Conservation (phyloP, 768 basidiomycete genomes). For the Leccinum disarticulatum region DNA sequence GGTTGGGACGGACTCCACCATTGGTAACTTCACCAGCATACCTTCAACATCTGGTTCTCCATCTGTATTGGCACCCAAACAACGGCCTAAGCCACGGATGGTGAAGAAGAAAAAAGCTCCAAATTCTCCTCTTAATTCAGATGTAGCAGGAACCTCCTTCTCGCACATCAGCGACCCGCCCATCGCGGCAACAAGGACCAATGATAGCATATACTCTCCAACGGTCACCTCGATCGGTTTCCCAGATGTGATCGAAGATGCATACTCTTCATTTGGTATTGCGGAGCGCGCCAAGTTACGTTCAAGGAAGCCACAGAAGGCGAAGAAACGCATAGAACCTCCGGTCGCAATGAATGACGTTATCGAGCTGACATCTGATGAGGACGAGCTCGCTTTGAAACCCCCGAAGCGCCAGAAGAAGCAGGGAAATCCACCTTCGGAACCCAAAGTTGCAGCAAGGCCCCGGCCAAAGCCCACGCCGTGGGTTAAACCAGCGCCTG, state of each 20-base stretch:
- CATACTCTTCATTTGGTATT: constrained; percentile 37
- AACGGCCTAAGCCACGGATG: constrained; percentile 36
- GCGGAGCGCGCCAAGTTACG: constrained; percentile 63
- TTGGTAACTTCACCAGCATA: constrained; percentile 16
- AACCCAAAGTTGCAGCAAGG: constrained; percentile 27
- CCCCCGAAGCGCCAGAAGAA: constrained; percentile 32
- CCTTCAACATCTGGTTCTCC: constrained; percentile 7
- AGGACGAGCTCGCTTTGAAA: constrained; percentile 38
- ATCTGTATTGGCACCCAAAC: constrained; percentile 1
- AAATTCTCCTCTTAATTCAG: not conserved
- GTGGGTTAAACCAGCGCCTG: constrained; percentile 16
- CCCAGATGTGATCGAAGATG: constrained; percentile 16
- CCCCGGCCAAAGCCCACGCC: constrained; percentile 27
- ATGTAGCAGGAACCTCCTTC: constrained; percentile 10
- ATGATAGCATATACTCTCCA: constrained; percentile 25
- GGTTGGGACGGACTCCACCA: constrained; percentile 4
- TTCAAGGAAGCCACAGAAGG: constrained; percentile 34
- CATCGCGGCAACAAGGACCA: constrained; percentile 10
- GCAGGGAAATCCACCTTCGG: constrained; percentile 28
- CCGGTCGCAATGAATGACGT: constrained; percentile 30
- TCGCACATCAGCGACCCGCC: constrained; percentile 25
- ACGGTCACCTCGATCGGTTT: constrained; percentile 10
- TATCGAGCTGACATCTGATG: constrained; percentile 48
- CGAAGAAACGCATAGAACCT: constrained; percentile 13
- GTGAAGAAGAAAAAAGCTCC: constrained; percentile 22